These are phyloP conservation scores for Myochromella boudieri DNA, from an alignment of 768 basidiomycete genomes.

Conservation along the genomic window DNA sequence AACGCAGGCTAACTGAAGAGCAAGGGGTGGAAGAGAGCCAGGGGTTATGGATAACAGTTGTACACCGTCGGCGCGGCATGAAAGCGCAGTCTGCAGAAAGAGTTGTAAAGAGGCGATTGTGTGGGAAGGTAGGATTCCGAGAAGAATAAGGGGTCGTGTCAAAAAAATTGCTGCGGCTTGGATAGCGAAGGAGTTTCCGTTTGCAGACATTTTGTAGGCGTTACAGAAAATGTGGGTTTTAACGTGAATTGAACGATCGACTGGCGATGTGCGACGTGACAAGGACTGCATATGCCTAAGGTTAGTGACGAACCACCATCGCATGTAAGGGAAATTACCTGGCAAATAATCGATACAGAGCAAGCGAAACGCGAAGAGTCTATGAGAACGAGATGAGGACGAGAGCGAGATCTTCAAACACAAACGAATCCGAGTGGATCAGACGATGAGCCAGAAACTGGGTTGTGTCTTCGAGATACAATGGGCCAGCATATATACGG, in stretches of 20 bases:
- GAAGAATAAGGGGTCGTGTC: slow-evolving; percentile 32
- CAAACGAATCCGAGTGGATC: not conserved
- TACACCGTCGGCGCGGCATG: slow-evolving; percentile 13
- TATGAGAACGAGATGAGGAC: not conserved
- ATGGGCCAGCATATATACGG: not conserved
- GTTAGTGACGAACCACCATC: not conserved
- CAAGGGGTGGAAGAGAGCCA: slow-evolving; percentile 31
- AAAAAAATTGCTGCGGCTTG: slow-evolving; percentile 35
- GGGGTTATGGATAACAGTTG: slow-evolving; percentile 24
- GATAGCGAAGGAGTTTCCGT: slow-evolving; percentile 23
- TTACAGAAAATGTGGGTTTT: not conserved
- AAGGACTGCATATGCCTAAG: not conserved
- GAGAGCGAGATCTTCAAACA: not conserved
- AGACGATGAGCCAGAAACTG: slow-evolving; percentile 4
- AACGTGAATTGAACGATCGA: slow-evolving; percentile 8
- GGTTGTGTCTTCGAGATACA: not conserved
- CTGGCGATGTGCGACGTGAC: slow-evolving; percentile 11
- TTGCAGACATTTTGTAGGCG: slow-evolving; percentile 18
- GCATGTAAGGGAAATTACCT: not conserved
- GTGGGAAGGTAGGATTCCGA: slow-evolving; percentile 19
- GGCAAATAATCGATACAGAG: not conserved
- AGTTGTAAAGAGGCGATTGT: slow-evolving; percentile 25
- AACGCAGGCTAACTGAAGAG: slow-evolving; percentile 34
- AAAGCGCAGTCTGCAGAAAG: slow-evolving; percentile 32
- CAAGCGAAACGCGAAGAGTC: not conserved